Percentiles rank a stretch among this genome's conserved stretches.
Conservation (phyloP, 805 yeast species). For the Komagataella pastoris region DNA sequence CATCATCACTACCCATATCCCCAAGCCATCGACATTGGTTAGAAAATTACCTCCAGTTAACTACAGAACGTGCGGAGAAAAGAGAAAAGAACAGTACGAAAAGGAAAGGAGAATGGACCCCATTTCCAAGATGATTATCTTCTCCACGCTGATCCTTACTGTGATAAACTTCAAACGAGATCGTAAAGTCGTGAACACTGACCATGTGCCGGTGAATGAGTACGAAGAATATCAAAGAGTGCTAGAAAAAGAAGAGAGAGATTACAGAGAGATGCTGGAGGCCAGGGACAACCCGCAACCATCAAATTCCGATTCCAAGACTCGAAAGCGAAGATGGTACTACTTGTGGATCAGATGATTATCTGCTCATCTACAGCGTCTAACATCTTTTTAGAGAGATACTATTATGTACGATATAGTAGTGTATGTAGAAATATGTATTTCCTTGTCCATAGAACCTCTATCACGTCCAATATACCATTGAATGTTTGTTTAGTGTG, state of each 20-base stretch:
- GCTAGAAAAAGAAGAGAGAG: constrained; percentile 9
- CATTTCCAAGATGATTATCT: constrained; percentile 37
- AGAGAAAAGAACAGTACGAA: constrained; percentile 27
- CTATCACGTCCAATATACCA: constrained; percentile 8
- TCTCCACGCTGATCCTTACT: constrained; percentile 30
- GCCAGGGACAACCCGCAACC: constrained; percentile 6
- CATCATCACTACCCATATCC: constrained; percentile 12
- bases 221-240: constrained; percentile 6
- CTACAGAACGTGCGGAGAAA: constrained; percentile 21
- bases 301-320: constrained; percentile 3
- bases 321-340: constrained; percentile 28
- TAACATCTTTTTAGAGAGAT: neutral
- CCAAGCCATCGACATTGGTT: constrained; percentile 13
- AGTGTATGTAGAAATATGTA: neutral
- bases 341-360: constrained; percentile 31
- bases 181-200: constrained; percentile 18
- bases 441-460: constrained; percentile 4
- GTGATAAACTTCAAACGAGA: constrained; percentile 44
- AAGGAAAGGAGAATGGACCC: constrained; percentile 45
- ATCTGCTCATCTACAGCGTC: neutral
- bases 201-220: constrained; percentile 17
- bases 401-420: neutral
- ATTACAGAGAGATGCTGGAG: constrained; percentile 7
- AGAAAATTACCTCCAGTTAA: constrained; percentile 22
- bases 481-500: neutral